A percentile compares a stretch with the other conserved stretches of the same genome.
Evolutionary conservation across 495 filamentous ascomycete species (phyloP).

Genomic region (Oidiodendron maius): DNA sequence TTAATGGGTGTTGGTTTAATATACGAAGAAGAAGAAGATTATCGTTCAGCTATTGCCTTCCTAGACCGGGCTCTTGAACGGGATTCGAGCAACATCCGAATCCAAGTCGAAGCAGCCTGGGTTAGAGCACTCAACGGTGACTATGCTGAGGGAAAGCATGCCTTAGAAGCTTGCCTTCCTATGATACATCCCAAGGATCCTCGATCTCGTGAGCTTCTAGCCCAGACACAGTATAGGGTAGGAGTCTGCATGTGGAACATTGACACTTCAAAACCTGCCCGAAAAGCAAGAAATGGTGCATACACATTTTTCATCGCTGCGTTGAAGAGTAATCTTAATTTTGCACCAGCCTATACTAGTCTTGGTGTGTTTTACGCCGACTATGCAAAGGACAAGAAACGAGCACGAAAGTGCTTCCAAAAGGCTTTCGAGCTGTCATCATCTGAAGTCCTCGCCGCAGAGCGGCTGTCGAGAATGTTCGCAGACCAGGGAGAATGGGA

Average conservation of each 20-base stretch:
- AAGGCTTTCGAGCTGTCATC: slow-evolving; percentile 94
- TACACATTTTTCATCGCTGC: slow-evolving; percentile 80
- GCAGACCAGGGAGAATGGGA: slow-evolving; percentile 93
- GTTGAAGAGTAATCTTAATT: slow-evolving; percentile 82
- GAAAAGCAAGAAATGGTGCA: slow-evolving; percentile 70
- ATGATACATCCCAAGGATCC: slow-evolving; percentile 30
- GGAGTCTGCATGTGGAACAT: slow-evolving; percentile 86
- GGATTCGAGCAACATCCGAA: slow-evolving; percentile 64
- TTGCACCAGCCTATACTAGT: slow-evolving; percentile 86
- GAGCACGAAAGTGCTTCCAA: slow-evolving; percentile 87
- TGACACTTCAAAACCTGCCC: slow-evolving; percentile 59
- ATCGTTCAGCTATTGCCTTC: slow-evolving; percentile 69
- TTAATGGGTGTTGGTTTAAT: slow-evolving; percentile 88
- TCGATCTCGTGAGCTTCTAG: slow-evolving; percentile 63
- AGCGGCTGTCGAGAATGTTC: slow-evolving; percentile 77
- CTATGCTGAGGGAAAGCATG: slow-evolving; percentile 51
- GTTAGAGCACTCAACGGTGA: slow-evolving; percentile 80
- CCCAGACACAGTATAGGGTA: slow-evolving; percentile 81
- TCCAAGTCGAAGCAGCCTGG: slow-evolving; percentile 83
- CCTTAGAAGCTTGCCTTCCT: slow-evolving; percentile 62
- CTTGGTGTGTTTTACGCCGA: slow-evolving; percentile 95
- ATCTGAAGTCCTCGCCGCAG: slow-evolving; percentile 80
- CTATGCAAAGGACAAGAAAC: slow-evolving; percentile 76
- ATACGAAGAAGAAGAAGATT: slow-evolving; percentile 87
- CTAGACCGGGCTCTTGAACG: slow-evolving; percentile 64